phyloP scores from a whole-genome alignment of 768 basidiomycete genomes.

The Macrolepiota dolichaula region DNA sequence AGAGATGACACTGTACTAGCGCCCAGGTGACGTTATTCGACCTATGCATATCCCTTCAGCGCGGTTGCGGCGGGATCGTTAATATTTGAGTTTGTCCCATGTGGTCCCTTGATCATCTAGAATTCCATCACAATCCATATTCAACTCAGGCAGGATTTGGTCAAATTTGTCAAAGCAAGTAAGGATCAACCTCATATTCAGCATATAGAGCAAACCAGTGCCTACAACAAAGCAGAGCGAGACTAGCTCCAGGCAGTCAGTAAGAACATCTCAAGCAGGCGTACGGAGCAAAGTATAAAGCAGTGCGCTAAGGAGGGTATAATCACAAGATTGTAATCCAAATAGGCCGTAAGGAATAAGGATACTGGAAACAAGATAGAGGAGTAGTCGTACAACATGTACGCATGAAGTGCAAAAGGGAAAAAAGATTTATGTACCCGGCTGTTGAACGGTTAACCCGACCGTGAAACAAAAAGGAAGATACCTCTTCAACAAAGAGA shows the following conservation, averaged over 20 bases:
- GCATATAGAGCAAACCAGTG: too few relatives aligned
- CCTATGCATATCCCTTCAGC: too few relatives aligned
- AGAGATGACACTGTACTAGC: too few relatives aligned
- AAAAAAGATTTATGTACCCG: background rate
- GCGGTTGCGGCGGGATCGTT: too few relatives aligned
- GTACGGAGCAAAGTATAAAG: background rate
- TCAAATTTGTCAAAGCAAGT: too few relatives aligned
- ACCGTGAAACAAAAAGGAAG: slow-evolving; percentile 5
- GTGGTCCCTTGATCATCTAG: too few relatives aligned
- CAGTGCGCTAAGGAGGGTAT: slow-evolving; percentile 1
- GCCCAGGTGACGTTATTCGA: too few relatives aligned
- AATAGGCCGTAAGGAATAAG: slow-evolving; percentile 6
- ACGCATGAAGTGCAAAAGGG: background rate
- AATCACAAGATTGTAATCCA: slow-evolving; percentile 1
- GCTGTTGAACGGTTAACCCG: slow-evolving; percentile 6
- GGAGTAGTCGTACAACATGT: background rate
- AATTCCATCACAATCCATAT: too few relatives aligned
- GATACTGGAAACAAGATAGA: background rate
- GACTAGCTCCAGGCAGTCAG: slow-evolving; percentile 4
- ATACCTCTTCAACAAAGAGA: slow-evolving; percentile 5
- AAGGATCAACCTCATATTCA: too few relatives aligned
- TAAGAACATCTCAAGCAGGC: slow-evolving; percentile 1
- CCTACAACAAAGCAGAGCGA: too few relatives aligned
- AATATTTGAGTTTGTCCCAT: too few relatives aligned
- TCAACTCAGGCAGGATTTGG: too few relatives aligned